phyloP scores from a whole-genome alignment of 164 flowering plant species.

The Liquidambar formosana region DNA sequence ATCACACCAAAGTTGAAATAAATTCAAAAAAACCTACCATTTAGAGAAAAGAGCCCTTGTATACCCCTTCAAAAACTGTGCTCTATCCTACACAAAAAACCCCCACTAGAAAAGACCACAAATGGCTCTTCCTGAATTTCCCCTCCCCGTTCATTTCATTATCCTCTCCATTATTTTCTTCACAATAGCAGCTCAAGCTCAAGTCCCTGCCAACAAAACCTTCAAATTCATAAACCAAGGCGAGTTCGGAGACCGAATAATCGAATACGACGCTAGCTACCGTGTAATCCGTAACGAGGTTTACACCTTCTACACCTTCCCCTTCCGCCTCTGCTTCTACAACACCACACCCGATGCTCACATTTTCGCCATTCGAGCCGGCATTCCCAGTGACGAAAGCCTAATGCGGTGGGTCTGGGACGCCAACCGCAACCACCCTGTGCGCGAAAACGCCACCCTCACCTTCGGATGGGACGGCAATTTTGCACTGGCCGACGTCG shows the following conservation, averaged over 20 bases:
- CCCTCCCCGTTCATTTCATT: background rate
- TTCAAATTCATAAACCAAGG: slow-evolving; percentile 29
- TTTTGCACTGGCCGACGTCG: slow-evolving; percentile 27
- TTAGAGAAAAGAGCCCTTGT: too few relatives aligned
- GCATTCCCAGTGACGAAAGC: slow-evolving; percentile 2
- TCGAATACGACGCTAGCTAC: slow-evolving; percentile 15
- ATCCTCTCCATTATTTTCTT: background rate
- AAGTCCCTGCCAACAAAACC: slow-evolving; percentile 24
- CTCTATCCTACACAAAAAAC: background rate
- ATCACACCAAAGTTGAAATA: too few relatives aligned
- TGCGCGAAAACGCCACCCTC: slow-evolving; percentile 32
- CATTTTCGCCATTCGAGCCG: slow-evolving; percentile 27
- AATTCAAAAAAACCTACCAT: too few relatives aligned
- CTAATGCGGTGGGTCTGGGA: slow-evolving; percentile 42
- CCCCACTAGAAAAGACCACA: background rate
- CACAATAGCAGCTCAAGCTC: slow-evolving; percentile 6
- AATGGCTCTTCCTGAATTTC: background rate
- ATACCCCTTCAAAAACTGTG: background rate
- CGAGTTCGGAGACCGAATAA: slow-evolving; percentile 12
- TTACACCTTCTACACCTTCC: slow-evolving; percentile 9
- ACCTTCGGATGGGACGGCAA: slow-evolving; percentile 35
- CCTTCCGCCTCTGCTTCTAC: slow-evolving; percentile 30
- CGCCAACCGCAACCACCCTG: slow-evolving; percentile 34
- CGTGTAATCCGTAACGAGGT: background rate
- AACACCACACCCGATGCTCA: slow-evolving; percentile 38